phyloP scores from a whole-genome alignment of 2,329 filamentous ascomycete species.

The Diaporthe sp. region DNA sequence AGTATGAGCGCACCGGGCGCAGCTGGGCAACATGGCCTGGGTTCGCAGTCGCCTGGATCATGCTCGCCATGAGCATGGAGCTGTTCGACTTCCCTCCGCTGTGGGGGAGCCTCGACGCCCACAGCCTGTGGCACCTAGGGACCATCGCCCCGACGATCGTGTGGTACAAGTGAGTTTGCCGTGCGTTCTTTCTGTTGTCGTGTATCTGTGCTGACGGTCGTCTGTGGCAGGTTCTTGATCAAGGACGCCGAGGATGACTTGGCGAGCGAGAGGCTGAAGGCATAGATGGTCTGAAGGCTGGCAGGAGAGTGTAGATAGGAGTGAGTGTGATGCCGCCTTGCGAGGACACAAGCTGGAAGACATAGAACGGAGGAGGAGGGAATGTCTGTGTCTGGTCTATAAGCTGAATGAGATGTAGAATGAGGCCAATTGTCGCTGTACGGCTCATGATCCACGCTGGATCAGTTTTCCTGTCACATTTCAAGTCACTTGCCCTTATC shows the following conservation, averaged over 20 bases:
- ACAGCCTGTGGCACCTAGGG: constrained; percentile 95
- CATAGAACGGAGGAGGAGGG: background rate
- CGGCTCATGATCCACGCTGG: background rate
- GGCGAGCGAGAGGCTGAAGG: constrained; percentile 79
- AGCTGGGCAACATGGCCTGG: constrained; percentile 92
- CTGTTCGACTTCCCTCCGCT: constrained; percentile 93
- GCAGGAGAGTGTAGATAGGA: background rate
- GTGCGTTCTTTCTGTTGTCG: background rate
- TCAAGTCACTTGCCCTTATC: background rate
- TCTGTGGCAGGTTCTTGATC: constrained; percentile 78
- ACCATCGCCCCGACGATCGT: constrained; percentile 89
- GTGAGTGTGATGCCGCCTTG: no score
- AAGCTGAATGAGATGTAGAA: background rate
- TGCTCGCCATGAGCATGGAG: constrained; percentile 95
- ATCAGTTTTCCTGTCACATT: background rate
- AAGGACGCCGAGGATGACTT: constrained; percentile 89
- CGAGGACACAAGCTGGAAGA: background rate
- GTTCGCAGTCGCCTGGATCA: constrained; percentile 91
- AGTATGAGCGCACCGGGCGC: constrained; percentile 79
- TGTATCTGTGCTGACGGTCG: constrained; percentile 44
- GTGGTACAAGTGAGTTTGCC: constrained; percentile 89
- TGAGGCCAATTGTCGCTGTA: background rate
- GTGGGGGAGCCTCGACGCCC: constrained; percentile 87
- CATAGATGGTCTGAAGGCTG: constrained; percentile 52
- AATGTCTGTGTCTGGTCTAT: background rate